A percentile compares a stretch with the other conserved stretches of the same genome.
Evolutionary conservation across 345 rosid species (phyloP).

Genomic region (Salix caprea): DNA sequence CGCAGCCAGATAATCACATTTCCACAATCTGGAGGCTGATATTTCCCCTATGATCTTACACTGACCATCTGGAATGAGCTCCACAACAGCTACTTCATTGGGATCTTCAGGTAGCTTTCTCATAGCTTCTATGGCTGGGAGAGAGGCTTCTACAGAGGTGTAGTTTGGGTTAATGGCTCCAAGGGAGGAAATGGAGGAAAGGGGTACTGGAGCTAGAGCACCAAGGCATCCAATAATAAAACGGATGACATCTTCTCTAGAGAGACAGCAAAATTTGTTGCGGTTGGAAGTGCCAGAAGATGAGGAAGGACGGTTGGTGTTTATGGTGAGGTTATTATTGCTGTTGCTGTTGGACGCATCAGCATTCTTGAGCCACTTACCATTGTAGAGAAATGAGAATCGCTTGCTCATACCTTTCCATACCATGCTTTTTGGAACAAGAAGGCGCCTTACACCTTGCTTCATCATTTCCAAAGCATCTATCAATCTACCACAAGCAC

Average conservation of each 20-base stretch:
- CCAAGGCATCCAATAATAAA: conserved; percentile 95
- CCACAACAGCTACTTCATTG: conserved; percentile 71
- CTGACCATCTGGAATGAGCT: conserved; percentile 50
- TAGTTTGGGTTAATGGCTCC: conserved; percentile 65
- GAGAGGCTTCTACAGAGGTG: conserved; percentile 57
- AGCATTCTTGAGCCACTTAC: conserved; percentile 85
- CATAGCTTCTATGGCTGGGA: conserved; percentile 64
- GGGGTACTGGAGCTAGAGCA: conserved; percentile 93
- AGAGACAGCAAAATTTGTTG: conserved; percentile 90
- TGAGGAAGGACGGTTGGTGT: conserved; percentile 50
- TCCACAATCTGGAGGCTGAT: conserved; percentile 90
- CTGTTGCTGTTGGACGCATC: conserved; percentile 52
- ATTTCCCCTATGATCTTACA: conserved; percentile 83
- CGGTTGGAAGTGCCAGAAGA: conserved; percentile 47
- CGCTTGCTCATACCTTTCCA: conserved; percentile 99
- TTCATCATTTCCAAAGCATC: conserved; percentile 99
- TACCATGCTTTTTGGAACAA: conserved; percentile 63
- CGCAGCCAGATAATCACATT: conserved; percentile 83
- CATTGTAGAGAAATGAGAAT: conserved; percentile 76
- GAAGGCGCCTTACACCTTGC: conserved; percentile 88
- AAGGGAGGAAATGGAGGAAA: conserved; percentile 66
- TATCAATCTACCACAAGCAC: conserved; percentile 52
- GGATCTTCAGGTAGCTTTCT: conserved; percentile 58
- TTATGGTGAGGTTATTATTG: conserved; percentile 43
- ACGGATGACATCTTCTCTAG: conserved; percentile 87